Evolutionary conservation across 2,329 filamentous ascomycete genomes (phyloP), one percentile per base, ranked within the genome.

Genomic region (Colletotrichum neosansevieriae): DNA sequence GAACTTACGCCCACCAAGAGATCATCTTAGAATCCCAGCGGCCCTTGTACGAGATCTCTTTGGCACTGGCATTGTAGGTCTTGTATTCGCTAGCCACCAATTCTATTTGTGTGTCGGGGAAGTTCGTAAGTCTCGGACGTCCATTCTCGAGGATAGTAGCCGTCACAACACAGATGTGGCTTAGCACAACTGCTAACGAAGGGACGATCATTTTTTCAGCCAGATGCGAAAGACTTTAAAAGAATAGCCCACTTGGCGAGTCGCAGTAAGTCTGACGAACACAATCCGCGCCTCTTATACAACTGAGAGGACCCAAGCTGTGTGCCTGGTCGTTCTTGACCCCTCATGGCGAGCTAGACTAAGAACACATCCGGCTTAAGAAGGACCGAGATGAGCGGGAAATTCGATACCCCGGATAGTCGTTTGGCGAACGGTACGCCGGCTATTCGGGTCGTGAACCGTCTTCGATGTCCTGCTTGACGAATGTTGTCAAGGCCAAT

Each of bases 21-120:
- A 89, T 82, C 71, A 86, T 81, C 71, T 86, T 83, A 38, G 83
- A 86, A 73, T 90, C 87, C 88, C 88, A 90, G 66, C 87, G 80
- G 5, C 88, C 88, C 73, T 89, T 89, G 79, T 89, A 90, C 0
- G 85, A 85, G 10, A 90, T 79, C 72, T 89, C 86, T 1, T 81
- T 75, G 2, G 85, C 81, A 73, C 85, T 80, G 4, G 86, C 81
- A 4, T 79, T 76, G 71, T 87, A 90, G 1, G 79, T 85, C 34
- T 75, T 80, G 38, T 80, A 79, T 3, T 74, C 70, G 53, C 78
- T 77, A 15, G 70, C 68, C 10, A 75, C 72, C 2, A 72, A 67
- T 50, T 82, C 74, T 56, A 83, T 75, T 34, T 74, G 74, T 10
- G 82, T 84, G 66, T 82, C 74, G 1, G 78, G 77, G 57, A 80